Base-by-base conservation (phyloP, 1,284 basidiomycete genomes). In the Puccinia triticina region DNA sequence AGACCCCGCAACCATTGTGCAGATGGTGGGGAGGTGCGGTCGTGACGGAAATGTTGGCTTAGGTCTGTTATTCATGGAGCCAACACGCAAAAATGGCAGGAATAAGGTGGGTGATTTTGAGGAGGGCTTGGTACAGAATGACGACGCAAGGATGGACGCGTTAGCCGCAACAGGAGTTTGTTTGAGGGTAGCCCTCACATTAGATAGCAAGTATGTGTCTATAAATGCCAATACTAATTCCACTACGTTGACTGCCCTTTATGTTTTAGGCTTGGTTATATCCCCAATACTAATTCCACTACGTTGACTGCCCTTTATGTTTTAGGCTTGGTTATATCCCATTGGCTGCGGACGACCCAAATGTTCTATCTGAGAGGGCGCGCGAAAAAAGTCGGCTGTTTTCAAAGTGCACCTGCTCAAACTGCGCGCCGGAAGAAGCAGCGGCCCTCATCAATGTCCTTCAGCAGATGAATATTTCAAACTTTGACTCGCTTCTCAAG, bases 271-370 rank as follows among this genome's bases (percentile, higher is more conserved):
- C 16, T 29, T 59, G 57, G 21, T 59, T n/a, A n/a, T n/a, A n/a
- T n/a, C n/a, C n/a, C n/a, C n/a, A n/a, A n/a, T n/a, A n/a, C n/a
- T n/a, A n/a, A n/a, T n/a, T n/a, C n/a, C n/a, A n/a, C n/a, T n/a
- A n/a, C n/a, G n/a, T n/a, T n/a, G n/a, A n/a, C 26, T 59, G 57
- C 12, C 57, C 12, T 23, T 4, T n/a, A n/a, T n/a, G 10, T 2
- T 59, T 5, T 46, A 71, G 67, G 40, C 16, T 46, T 23, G 67
- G 67, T 4, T 71, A 71, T 16, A 71, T 71, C n/a, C 67, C 67
- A 5, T 23, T 48, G 23, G 1, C 26, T 46, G 2, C 8, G 14
- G 46, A 71, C 26, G 67, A 71, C 26, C 67, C n/a, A 5, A 71
- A 71, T 23, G 46, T 46, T 26, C 5, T 46, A 10, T 0, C 11